Base-by-base conservation (phyloP, 108 stramenopile species). In the Nitzschia putrida region DNA sequence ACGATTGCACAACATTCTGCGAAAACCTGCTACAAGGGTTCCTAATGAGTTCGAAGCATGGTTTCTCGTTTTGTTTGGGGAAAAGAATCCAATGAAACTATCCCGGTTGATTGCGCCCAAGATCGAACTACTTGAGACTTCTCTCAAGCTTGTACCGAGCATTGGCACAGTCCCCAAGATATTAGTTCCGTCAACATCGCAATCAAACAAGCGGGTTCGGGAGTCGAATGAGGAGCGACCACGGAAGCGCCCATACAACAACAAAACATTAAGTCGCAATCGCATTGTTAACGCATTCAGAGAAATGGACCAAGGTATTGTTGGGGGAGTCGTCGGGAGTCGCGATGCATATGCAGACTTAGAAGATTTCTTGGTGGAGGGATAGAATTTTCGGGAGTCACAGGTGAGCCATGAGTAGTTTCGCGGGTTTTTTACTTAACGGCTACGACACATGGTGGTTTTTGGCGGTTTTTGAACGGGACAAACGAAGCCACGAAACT, bases 281-380 rank as follows among this genome's bases (percentile, higher is more conserved):
- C 61, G 40, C n/a, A 63, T 79, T 38, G 78, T 82, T 12, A 73
- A 82, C 42, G 58, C 66, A 24, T 79, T 70, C 60, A 49, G 75
- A 41, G 39, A 66, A 5, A 39, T 71, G 23, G 81, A 82, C 44
- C 58, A 55, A 22, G 74, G 53, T 0, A 67, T 8, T 9, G 54
- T 26, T 21, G 69, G 58, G 14, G 51, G 66, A 23, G 67, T 51
- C 3, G 57, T 44, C 21, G 22, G 24, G 1, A 24, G 57, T 5
- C 34, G 44, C 5, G 81, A 82, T 68, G 78, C 81, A 11, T 82
- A 63, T 51, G 74, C 68, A 24, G 81, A 82, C 59, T 50, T 82
- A 16, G 81, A 82, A 65, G 81, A 82, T 52, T 82, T 82, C 57
- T 51, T 82, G 40, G 81, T 78, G 37, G 81, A 78, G 29, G 81